phyloP scores from a whole-genome alignment of 1,139 yeast species.

The Suhomyces kunorum region DNA sequence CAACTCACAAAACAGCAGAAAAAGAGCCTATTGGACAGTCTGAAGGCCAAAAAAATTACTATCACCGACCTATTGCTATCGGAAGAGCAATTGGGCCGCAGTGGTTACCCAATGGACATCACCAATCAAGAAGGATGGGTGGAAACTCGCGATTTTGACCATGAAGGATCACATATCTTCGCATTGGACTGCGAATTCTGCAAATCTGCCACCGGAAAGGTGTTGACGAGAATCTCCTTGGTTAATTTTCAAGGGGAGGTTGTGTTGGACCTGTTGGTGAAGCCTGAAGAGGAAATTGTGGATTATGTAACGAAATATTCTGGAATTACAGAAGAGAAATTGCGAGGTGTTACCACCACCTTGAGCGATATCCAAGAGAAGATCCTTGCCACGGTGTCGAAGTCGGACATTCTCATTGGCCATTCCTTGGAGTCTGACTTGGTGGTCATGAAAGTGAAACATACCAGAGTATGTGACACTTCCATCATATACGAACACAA shows the following conservation, averaged over 20 bases:
- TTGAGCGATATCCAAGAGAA: slow-evolving; percentile 65
- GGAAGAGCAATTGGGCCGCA: slow-evolving; percentile 43
- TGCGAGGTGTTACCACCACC: slow-evolving; percentile 64
- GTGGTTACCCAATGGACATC: slow-evolving; percentile 62
- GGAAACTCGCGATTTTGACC: slow-evolving; percentile 54
- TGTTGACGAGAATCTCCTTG: slow-evolving; percentile 74
- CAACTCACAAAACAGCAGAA: slow-evolving; percentile 60
- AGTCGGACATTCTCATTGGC: slow-evolving; percentile 63
- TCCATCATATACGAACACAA: slow-evolving; percentile 68
- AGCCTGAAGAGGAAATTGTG: slow-evolving; percentile 69
- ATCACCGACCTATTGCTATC: slow-evolving; percentile 56
- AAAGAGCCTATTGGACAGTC: slow-evolving; percentile 32
- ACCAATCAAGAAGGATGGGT: slow-evolving; percentile 46
- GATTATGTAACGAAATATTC: slow-evolving; percentile 84
- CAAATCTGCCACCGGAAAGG: slow-evolving; percentile 58
- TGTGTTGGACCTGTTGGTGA: slow-evolving; percentile 71
- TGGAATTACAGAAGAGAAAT: slow-evolving; percentile 76
- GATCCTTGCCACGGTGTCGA: slow-evolving; percentile 46
- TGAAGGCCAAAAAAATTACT: slow-evolving; percentile 44
- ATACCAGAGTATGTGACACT: slow-evolving; percentile 69
- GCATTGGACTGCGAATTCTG: slow-evolving; percentile 97
- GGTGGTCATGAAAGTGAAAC: slow-evolving; percentile 58
- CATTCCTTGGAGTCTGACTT: slow-evolving; percentile 75
- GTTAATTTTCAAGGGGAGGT: slow-evolving; percentile 62
- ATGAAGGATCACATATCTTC: slow-evolving; percentile 61